Conservation (phyloP, 352 stramenopile genomes). For the Pythium phragmitis region DNA sequence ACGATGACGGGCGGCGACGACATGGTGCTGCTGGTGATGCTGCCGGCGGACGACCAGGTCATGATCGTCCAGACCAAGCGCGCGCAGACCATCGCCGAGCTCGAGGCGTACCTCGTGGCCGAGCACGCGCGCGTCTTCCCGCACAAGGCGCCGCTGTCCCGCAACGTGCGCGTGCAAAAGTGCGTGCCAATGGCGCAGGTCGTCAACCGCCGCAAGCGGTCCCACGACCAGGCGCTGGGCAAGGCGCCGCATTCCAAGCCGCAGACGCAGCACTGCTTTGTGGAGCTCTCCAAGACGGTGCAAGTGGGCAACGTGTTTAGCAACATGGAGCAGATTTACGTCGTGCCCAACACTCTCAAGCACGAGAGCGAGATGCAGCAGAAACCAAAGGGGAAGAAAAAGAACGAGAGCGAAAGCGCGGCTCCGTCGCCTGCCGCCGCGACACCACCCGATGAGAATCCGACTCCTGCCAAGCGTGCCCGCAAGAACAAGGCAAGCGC, state of each 20-base stretch:
- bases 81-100: slow-evolving; percentile 46
- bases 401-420: slow-evolving; percentile 21
- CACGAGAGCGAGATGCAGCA: slow-evolving; percentile 1
- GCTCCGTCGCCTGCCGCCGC: not conserved
- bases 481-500: slow-evolving; percentile 20
- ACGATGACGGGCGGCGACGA: slow-evolving; percentile 23
- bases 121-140: slow-evolving; percentile 70
- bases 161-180: slow-evolving; percentile 69
- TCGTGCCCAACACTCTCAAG: slow-evolving; percentile 34
- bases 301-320: slow-evolving; percentile 73
- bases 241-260: slow-evolving; percentile 5
- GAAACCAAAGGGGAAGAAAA: not conserved
- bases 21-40: slow-evolving; percentile 73
- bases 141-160: slow-evolving; percentile 38
- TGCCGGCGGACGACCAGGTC: slow-evolving; percentile 57
- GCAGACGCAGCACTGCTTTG: slow-evolving; percentile 44
- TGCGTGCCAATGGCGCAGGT: slow-evolving; percentile 57
- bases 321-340: slow-evolving; percentile 81
- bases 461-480: slow-evolving; percentile 16
- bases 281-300: slow-evolving; percentile 78
- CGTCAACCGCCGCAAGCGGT: slow-evolving; percentile 44
- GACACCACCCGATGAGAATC: not conserved
- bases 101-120: slow-evolving; percentile 61
- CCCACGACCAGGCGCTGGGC: slow-evolving; percentile 18
- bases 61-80: slow-evolving; percentile 64